These are phyloP conservation scores for Nidularia sp. DNA, from an alignment of 768 basidiomycete genomes.

Conservation along the genomic window DNA sequence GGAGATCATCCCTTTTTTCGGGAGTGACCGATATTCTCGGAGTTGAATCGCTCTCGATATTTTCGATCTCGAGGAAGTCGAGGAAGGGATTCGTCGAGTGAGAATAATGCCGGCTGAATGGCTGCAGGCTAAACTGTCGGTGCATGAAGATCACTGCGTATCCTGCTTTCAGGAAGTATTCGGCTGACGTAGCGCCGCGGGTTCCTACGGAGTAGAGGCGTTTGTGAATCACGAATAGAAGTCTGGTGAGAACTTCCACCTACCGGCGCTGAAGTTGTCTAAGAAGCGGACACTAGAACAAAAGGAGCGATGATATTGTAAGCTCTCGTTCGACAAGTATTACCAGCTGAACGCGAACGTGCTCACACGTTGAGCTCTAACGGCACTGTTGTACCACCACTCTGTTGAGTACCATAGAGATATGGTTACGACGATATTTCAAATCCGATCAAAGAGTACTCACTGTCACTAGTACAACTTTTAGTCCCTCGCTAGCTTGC, in stretches of 20 bases:
- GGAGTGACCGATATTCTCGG: slow-evolving; percentile 64
- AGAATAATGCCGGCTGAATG: slow-evolving; percentile 96
- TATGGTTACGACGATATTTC: not conserved
- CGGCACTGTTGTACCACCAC: slow-evolving; percentile 97
- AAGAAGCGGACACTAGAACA: slow-evolving; percentile 86
- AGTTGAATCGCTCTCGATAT: slow-evolving; percentile 16
- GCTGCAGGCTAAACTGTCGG: slow-evolving; percentile 94
- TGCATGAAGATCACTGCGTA: slow-evolving; percentile 99
- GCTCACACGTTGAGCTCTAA: slow-evolving; percentile 98
- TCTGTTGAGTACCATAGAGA: slow-evolving; percentile 44
- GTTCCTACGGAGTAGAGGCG: slow-evolving; percentile 56
- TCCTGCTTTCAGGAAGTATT: slow-evolving; percentile 91
- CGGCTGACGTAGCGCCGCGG: slow-evolving; percentile 94
- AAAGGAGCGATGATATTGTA: slow-evolving; percentile 13
- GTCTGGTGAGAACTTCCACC: slow-evolving; percentile 14
- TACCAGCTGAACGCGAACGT: slow-evolving; percentile 15
- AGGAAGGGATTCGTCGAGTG: slow-evolving; percentile 98
- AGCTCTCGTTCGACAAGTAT: slow-evolving; percentile 14
- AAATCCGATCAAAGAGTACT: slow-evolving; percentile 19
- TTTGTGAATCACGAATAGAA: slow-evolving; percentile 1
- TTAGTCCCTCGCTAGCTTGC: slow-evolving; percentile 61
- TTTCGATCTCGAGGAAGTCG: slow-evolving; percentile 81
- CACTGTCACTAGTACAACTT: slow-evolving; percentile 93
- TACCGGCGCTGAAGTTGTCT: slow-evolving; percentile 97
- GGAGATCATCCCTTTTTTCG: slow-evolving; percentile 58